Base-by-base conservation (phyloP, 495 filamentous ascomycete species). In the Aspergillus leporis region DNA sequence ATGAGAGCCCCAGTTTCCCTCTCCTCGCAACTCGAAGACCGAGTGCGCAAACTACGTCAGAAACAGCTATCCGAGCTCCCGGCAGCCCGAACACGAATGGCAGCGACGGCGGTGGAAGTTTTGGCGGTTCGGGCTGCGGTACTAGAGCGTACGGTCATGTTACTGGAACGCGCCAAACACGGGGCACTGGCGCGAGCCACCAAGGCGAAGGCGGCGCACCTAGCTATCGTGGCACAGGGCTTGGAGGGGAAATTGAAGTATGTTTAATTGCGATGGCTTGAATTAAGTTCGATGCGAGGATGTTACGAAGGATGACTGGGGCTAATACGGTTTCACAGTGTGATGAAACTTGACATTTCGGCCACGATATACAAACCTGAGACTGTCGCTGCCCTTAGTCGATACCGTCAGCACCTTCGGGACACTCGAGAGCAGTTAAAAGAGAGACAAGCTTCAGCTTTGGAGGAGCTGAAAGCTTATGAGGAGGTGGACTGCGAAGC, bases 131-230 rank as follows among this genome's bases (percentile, higher is more conserved):
- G 68, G 13, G 65, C 74, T 9, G 65, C 60, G 22, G 55, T 77
- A 0, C 48, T 80, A 5, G 77, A 80, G 64, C 69, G 71, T n/a
- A 72, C 69, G 21, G 69, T 80, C 30, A 63, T 73, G 8, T 60
- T 74, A 13, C 70, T 88, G 6, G 85, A 88, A 63, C 76, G 81
- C 48, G 78, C 73, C 9, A 90, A 89, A 62, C 87, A 92, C 72
- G 89, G 89, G 40, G 70, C 80, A 4, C 61, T 90, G 3, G 81
- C 88, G 7, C 76, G 87, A 6, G 73, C 73, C 51, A 76, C 77
- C 16, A 81, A 76, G 58, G 77, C 83, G 0, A 76, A 78, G 61
- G 77, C 80, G 2, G 83, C 85, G 55, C 82, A 83, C 52, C 74
- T 91, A 31, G 81, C 83, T 40, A 73, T 81, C n/a, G 79, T 82